These are phyloP conservation scores for Rutstroemia sp. DNA, from an alignment of 2,329 filamentous ascomycete species.

Conservation along the genomic window DNA sequence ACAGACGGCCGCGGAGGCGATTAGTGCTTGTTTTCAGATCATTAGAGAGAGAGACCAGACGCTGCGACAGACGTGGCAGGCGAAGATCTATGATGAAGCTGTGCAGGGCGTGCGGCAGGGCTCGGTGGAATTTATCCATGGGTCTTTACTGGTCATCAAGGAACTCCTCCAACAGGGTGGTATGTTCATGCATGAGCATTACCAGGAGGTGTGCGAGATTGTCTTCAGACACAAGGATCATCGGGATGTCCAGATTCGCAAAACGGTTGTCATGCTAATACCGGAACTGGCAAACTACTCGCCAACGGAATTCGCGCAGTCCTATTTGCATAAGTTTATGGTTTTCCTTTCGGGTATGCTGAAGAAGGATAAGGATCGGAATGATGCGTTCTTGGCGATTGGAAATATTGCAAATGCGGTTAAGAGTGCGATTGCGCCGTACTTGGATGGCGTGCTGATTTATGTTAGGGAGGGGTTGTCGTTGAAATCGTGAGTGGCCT, in stretches of 20 bases:
- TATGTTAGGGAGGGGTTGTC: conserved; percentile 89
- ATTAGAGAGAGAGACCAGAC: conserved; percentile 87
- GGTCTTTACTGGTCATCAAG: conserved; percentile 86
- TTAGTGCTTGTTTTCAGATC: conserved; percentile 93
- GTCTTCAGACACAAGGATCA: conserved; percentile 91
- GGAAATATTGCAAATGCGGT: conserved; percentile 95
- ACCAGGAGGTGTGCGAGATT: conserved; percentile 86
- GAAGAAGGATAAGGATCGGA: conserved; percentile 90
- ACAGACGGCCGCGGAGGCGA: conserved; percentile 83
- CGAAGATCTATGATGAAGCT: conserved; percentile 82
- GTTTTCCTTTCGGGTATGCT: conserved; percentile 88
- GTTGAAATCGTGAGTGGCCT: conserved; percentile 58
- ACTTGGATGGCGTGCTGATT: conserved; percentile 87
- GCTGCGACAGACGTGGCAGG: conserved; percentile 82
- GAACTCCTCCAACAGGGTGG: conserved; percentile 90
- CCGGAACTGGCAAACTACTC: conserved; percentile 90
- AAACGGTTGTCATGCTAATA: conserved; percentile 85
- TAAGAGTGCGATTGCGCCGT: conserved; percentile 88
- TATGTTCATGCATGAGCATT: conserved; percentile 98
- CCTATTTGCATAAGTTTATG: conserved; percentile 94
- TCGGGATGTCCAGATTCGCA: conserved; percentile 76
- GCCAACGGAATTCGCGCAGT: conserved; percentile 79
- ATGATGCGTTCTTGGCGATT: conserved; percentile 91
- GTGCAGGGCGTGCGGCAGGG: conserved; percentile 70
- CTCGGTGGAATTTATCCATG: conserved; percentile 83